These are phyloP conservation scores for Botrytis medusae DNA, from an alignment of 2,329 filamentous ascomycete genomes.

Conservation along the genomic window DNA sequence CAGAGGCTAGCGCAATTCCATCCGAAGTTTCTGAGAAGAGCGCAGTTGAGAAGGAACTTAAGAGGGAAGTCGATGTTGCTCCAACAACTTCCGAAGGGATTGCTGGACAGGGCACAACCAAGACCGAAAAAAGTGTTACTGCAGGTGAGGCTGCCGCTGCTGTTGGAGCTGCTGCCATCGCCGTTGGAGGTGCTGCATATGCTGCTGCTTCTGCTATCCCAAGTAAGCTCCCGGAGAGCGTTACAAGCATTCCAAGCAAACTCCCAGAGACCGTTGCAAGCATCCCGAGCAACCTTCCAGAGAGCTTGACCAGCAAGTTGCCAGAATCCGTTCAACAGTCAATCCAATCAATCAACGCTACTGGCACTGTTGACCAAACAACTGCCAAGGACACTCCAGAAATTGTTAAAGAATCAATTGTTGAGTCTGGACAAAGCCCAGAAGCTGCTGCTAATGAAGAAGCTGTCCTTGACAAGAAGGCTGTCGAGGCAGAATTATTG, in stretches of 20 bases:
- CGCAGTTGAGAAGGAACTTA: conserved; percentile 68
- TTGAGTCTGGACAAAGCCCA: conserved; percentile 58
- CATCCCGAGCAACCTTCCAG: conserved; percentile 53
- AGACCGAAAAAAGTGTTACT: conserved; percentile 50
- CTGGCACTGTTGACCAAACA: conserved; percentile 40
- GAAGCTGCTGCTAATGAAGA: conserved; percentile 69
- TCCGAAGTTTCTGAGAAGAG: conserved; percentile 71
- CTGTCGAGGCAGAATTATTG: conserved; percentile 71
- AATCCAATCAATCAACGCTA: conserved; percentile 49
- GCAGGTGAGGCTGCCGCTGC: conserved; percentile 46
- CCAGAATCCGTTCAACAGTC: conserved; percentile 55
- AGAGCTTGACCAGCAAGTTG: conserved; percentile 52
- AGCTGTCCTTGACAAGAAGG: conserved; percentile 73
- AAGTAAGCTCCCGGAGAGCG: conserved; percentile 52
- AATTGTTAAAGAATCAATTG: conserved; percentile 58
- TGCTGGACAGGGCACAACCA: conserved; percentile 52
- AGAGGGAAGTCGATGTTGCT: conserved; percentile 63
- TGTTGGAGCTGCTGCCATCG: conserved; percentile 47
- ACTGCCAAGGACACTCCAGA: conserved; percentile 53
- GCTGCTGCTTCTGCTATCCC: conserved; percentile 49
- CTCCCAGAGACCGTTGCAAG: conserved; percentile 47
- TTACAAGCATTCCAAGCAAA: conserved; percentile 47
- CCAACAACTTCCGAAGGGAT: conserved; percentile 58
- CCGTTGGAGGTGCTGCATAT: conserved; percentile 45
- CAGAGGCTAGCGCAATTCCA: conserved; percentile 67